Percentiles rank a stretch among this genome's conserved stretches.
phyloP scores from a whole-genome alignment of 73 alveolate species.

The Tetrahymena thermophila region DNA sequence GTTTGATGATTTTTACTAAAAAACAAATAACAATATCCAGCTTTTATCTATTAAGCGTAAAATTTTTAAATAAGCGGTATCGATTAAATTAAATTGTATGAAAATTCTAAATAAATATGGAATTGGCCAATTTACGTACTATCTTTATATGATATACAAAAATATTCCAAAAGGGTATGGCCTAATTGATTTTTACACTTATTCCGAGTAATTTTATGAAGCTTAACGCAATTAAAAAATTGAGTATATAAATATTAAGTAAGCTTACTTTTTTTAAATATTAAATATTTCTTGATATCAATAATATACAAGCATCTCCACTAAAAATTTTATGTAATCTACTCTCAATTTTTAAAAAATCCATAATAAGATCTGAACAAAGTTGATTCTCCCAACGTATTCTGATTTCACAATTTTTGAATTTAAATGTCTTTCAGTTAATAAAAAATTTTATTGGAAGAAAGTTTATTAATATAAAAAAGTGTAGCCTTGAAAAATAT shows the following conservation, averaged over 20 bases:
- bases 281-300: no score
- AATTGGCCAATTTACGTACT: no score
- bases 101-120: no score
- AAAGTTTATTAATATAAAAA: background rate
- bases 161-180: background rate
- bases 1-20: background rate
- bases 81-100: no score
- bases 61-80: no score
- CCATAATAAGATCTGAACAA: background rate
- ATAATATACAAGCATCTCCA: background rate
- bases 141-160: no score
- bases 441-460: background rate
- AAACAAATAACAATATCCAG: no score
- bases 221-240: background rate
- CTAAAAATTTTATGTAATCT: no score
- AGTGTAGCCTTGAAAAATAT: background rate
- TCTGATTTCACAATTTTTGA: background rate
- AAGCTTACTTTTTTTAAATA: background rate
- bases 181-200: no score
- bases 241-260: no score
- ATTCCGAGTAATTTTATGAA: background rate
- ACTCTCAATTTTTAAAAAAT: background rate
- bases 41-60: no score
- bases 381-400: background rate
- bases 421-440: no score